Base-by-base conservation (phyloP, 192 early-diverging fungal species). In the Chytriomyces sp. region DNA sequence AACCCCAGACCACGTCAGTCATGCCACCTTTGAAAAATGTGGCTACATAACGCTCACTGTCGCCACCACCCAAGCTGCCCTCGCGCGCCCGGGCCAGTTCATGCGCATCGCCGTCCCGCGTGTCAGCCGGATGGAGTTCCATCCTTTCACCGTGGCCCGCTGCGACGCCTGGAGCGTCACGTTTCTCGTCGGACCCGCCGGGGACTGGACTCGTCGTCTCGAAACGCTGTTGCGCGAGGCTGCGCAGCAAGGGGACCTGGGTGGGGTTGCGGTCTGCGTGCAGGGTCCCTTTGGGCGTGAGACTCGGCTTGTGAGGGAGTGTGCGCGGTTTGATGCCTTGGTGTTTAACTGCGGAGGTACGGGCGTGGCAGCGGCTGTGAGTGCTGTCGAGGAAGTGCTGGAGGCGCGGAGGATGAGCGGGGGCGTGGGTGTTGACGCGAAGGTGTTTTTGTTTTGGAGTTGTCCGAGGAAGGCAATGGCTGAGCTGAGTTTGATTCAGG, bases 111-210 rank as follows among this genome's bases (percentile, higher is more conserved):
- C 30, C 39, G 8, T 74, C 0, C 67, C 69, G 12, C 17, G 8
- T 10, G 44, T 75, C 25, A 38, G 56, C 34, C 25, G 28, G 4
- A 17, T 61, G n/a, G 74, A 75, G 62, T 75, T 31, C 25, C 74
- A 75, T 44, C 74, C 74, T 3, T 75, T 92, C 71, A 91, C 89
- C 0, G 82, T 94, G 55, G 87, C 89, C 34, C 82, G 85, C 1
- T 88, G 90, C 7, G 25, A 6, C 25, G 10, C 34, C 37, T 5
- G n/a, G 26, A 40, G 37, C 25, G 58, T 39, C 37, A 59, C 60
- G 19, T 69, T 61, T 19, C 31, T 75, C 34, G 57, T 75, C n/a
- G 32, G 38, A n/a, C n/a, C n/a, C n/a, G n/a, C n/a, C n/a, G n/a
- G n/a, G n/a, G n/a, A n/a, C n/a, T n/a, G n/a, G n/a, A n/a, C n/a